Percentiles rank a stretch among this genome's conserved stretches.
Evolutionary conservation across 441 rosid species (phyloP).

Genomic region (Syzygium malaccense): DNA sequence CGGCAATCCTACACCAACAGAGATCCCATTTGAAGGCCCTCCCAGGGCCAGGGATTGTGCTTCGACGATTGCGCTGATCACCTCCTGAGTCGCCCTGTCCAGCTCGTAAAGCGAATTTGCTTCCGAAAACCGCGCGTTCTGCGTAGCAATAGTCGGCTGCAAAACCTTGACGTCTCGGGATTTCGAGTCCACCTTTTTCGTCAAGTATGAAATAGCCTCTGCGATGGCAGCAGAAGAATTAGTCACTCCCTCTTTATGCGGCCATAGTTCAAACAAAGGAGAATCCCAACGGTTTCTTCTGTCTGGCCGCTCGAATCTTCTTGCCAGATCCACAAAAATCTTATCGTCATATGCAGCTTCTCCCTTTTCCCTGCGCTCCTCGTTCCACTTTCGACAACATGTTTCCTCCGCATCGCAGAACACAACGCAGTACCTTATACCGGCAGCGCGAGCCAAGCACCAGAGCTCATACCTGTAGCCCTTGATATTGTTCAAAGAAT

Average conservation of each 20-base stretch:
- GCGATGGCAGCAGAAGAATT: constrained; percentile 50
- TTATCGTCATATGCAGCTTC: constrained; percentile 51
- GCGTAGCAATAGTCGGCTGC: constrained; percentile 93
- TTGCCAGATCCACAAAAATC: constrained; percentile 64
- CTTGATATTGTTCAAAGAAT: constrained; percentile 90
- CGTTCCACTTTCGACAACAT: constrained; percentile 69
- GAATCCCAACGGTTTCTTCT: constrained; percentile 95
- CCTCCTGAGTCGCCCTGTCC: constrained; percentile 86
- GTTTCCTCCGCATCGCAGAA: constrained; percentile 65
- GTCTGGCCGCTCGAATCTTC: constrained; percentile 90
- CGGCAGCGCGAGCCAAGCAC: constrained; percentile 92
- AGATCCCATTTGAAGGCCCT: constrained; percentile 54
- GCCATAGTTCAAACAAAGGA: constrained; percentile 75
- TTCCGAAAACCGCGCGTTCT: constrained; percentile 53
- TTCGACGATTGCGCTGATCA: constrained; percentile 63
- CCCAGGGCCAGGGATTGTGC: constrained; percentile 69
- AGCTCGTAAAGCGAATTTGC: constrained; percentile 81
- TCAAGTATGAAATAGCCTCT: constrained; percentile 76
- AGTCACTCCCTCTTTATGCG: constrained; percentile 44
- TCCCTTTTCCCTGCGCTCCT: constrained; percentile 53
- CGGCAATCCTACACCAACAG: constrained; percentile 57
- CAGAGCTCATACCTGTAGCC: constrained; percentile 93
- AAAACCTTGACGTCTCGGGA: constrained; percentile 64
- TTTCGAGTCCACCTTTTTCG: constrained; percentile 66
- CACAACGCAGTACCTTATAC: constrained; percentile 73